phyloP scores from a whole-genome alignment of 805 yeast genomes.

The Wickerhamomyces alni region DNA sequence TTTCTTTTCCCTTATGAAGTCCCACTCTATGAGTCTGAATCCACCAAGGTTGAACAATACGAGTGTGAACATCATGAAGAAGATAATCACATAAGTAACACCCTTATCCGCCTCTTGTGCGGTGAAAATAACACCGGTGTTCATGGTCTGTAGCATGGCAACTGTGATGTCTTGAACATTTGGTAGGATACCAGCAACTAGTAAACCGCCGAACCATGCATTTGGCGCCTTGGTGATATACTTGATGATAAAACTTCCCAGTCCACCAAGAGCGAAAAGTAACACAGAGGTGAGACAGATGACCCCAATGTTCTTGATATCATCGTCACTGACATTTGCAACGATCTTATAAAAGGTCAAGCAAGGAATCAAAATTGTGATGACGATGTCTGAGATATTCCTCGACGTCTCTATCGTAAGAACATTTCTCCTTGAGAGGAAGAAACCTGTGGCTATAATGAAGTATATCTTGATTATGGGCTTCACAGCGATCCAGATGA shows the following conservation, averaged over 20 bases:
- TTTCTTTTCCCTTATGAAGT: slow-evolving; percentile 38
- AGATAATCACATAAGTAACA: slow-evolving; percentile 74
- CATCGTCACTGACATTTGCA: slow-evolving; percentile 55
- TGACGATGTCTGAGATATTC: slow-evolving; percentile 63
- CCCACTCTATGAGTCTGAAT: slow-evolving; percentile 59
- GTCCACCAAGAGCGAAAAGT: slow-evolving; percentile 39
- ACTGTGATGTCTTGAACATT: slow-evolving; percentile 81
- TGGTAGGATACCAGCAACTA: slow-evolving; percentile 70
- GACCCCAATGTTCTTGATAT: slow-evolving; percentile 67
- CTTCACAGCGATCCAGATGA: slow-evolving; percentile 73
- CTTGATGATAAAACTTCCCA: slow-evolving; percentile 34
- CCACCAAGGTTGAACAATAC: slow-evolving; percentile 71
- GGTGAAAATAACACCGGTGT: slow-evolving; percentile 51
- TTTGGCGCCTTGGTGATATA: slow-evolving; percentile 56
- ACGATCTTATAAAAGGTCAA: slow-evolving; percentile 72
- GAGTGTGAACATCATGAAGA: slow-evolving; percentile 57
- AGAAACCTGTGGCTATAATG: slow-evolving; percentile 61
- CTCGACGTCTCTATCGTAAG: slow-evolving; percentile 61
- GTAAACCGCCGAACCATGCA: slow-evolving; percentile 70
- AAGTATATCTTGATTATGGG: slow-evolving; percentile 82
- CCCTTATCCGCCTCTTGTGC: slow-evolving; percentile 57
- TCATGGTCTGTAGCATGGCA: slow-evolving; percentile 72
- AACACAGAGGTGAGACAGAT: slow-evolving; percentile 42
- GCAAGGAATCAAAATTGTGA: slow-evolving; percentile 67
- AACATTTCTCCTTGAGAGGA: slow-evolving; percentile 55